phyloP scores from a whole-genome alignment of 495 filamentous ascomycete genomes.

The Rhizodiscina lignyota region DNA sequence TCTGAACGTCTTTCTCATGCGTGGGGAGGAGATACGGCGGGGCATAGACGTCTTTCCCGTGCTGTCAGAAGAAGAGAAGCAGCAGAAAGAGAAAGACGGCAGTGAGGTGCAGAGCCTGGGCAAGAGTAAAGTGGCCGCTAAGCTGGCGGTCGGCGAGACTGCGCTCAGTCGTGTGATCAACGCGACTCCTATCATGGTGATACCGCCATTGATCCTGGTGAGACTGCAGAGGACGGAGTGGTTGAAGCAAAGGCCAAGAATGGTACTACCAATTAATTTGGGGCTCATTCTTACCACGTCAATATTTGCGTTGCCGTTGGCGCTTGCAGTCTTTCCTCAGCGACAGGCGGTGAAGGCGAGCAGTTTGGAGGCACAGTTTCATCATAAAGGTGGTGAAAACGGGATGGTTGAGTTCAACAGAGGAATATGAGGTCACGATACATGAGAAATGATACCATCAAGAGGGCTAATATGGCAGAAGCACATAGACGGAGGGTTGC shows the following conservation, averaged over 20 bases:
- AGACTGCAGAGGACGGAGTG: constrained; percentile 59
- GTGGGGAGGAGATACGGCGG: constrained; percentile 78
- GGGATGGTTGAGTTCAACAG: constrained; percentile 82
- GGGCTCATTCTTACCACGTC: constrained; percentile 66
- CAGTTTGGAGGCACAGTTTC: constrained; percentile 69
- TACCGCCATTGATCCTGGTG: constrained; percentile 76
- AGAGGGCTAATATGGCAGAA: no score
- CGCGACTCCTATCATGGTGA: constrained; percentile 89
- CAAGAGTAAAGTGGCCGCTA: constrained; percentile 74
- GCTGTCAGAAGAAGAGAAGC: constrained; percentile 37
- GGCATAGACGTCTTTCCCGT: constrained; percentile 92
- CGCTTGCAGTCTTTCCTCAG: constrained; percentile 83
- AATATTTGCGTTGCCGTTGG: constrained; percentile 69
- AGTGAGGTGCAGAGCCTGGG: constrained; percentile 51
- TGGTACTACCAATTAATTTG: constrained; percentile 64
- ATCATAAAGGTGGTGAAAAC: constrained; percentile 50
- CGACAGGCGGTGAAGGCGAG: constrained; percentile 59
- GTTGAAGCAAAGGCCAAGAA: constrained; percentile 53
- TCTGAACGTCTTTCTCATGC: constrained; percentile 95
- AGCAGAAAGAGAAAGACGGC: constrained; percentile 35
- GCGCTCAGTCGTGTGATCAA: constrained; percentile 80
- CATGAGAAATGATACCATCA: no score
- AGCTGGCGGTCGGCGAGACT: constrained; percentile 78
- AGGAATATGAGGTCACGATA: constrained; percentile 74
- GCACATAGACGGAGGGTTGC: no score